These are phyloP conservation scores for Trichoderma hamatum DNA, from an alignment of 2,329 filamentous ascomycete genomes.

Conservation along the genomic window DNA sequence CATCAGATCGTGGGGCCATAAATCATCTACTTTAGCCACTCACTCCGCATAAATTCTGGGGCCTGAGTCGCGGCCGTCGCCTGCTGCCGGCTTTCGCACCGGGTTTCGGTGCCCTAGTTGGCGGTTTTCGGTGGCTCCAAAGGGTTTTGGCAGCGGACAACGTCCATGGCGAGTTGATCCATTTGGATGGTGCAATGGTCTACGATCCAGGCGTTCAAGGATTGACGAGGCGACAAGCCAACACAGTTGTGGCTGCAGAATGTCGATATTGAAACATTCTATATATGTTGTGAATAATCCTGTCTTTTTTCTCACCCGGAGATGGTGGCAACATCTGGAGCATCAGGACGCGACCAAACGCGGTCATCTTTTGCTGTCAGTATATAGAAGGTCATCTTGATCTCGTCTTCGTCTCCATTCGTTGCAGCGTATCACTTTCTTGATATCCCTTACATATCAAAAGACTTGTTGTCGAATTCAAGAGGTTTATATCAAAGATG, in stretches of 20 bases:
- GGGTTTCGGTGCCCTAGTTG: slow-evolving; percentile 5
- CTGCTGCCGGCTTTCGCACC: slow-evolving; percentile 8
- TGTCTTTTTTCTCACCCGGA: background rate
- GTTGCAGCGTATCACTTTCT: background rate
- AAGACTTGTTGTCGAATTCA: background rate
- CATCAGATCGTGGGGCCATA: slow-evolving; percentile 8
- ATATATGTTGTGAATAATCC: slow-evolving; percentile 25
- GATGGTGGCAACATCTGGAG: slow-evolving; percentile 12
- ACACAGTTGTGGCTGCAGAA: slow-evolving; percentile 9
- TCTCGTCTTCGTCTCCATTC: background rate
- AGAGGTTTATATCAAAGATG: background rate
- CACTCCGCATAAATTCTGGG: background rate
- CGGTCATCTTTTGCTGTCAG: slow-evolving; percentile 6
- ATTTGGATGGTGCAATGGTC: slow-evolving; percentile 23
- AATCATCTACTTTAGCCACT: background rate
- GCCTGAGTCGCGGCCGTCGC: slow-evolving; percentile 14
- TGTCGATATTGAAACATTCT: slow-evolving; percentile 11
- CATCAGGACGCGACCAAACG: slow-evolving; percentile 12
- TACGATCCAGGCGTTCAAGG: slow-evolving; percentile 11
- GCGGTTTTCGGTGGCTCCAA: slow-evolving; percentile 13
- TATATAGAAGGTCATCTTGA: background rate
- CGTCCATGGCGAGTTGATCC: slow-evolving; percentile 25
- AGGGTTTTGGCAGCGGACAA: slow-evolving; percentile 14
- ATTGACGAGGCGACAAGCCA: background rate
- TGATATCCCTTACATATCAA: background rate